phyloP scores from a whole-genome alignment of 805 yeast species.

The Candida vaughaniae region DNA sequence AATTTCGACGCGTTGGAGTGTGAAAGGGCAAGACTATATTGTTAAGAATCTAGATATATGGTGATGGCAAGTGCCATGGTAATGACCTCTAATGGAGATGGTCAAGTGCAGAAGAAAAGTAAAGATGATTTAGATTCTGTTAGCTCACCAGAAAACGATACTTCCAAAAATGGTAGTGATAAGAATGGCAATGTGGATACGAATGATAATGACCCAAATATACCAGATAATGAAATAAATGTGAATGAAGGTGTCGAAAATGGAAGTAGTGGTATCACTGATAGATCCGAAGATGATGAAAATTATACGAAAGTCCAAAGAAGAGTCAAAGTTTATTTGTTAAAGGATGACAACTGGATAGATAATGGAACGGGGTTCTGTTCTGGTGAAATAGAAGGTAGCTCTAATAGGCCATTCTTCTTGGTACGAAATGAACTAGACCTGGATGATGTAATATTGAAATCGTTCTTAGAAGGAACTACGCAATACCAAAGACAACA shows the following conservation, averaged over 20 bases:
- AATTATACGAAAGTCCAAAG: conserved; percentile 44
- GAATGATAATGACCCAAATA: not conserved
- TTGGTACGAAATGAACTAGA: conserved; percentile 72
- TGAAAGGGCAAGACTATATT: too few species aligned
- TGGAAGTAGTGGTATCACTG: not conserved
- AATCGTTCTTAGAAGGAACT: conserved; percentile 66
- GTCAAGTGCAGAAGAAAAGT: not conserved
- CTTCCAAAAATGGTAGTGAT: too few species aligned
- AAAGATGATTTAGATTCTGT: too few species aligned
- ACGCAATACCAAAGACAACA: conserved; percentile 91
- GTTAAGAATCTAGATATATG: too few species aligned
- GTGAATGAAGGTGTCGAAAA: not conserved
- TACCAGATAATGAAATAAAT: not conserved
- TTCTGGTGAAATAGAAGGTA: conserved; percentile 57
- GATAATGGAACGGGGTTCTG: conserved; percentile 94
- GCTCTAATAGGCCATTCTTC: conserved; percentile 50
- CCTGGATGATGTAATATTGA: conserved; percentile 56
- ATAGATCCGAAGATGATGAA: not conserved
- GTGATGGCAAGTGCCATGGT: conserved; percentile 5
- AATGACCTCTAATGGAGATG: conserved; percentile 1
- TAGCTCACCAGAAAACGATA: too few species aligned
- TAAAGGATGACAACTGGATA: conserved; percentile 81
- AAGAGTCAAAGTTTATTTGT: conserved; percentile 86
- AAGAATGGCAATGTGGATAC: not conserved
- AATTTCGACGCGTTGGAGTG: too few species aligned